phyloP scores from a whole-genome alignment of 148 eudicot genomes.

The Polygonum maritimum region DNA sequence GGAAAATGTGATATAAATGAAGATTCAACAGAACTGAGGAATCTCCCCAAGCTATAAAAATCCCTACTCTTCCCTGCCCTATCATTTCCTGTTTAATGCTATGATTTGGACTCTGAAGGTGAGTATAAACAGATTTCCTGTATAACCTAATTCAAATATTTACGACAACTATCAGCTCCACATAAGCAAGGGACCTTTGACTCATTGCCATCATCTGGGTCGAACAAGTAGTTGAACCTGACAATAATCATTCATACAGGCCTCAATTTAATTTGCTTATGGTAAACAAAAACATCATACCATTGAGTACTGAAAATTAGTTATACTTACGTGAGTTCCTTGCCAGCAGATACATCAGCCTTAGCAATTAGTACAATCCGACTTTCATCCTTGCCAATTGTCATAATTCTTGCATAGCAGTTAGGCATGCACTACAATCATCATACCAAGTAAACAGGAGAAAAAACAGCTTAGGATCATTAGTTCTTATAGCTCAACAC shows the following conservation, averaged over 20 bases:
- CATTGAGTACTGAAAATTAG: background rate
- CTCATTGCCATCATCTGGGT: conserved; percentile 77
- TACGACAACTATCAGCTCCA: conserved; percentile 67
- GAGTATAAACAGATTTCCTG: background rate
- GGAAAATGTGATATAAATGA: background rate
- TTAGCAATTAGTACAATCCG: conserved; percentile 90
- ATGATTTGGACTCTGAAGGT: background rate
- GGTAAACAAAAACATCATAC: background rate
- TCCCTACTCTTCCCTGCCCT: background rate
- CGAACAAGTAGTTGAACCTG: conserved; percentile 91
- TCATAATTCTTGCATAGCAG: conserved; percentile 91
- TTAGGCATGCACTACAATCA: conserved; percentile 84
- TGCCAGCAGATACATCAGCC: conserved; percentile 63
- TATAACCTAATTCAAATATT: conserved; percentile 51
- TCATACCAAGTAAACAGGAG: background rate
- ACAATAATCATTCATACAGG: background rate
- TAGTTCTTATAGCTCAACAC: background rate
- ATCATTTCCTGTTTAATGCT: background rate
- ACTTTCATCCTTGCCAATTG: conserved; percentile 56
- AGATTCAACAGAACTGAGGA: background rate
- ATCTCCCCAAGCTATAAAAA: background rate
- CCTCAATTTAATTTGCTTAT: background rate
- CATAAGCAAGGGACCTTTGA: conserved; percentile 79
- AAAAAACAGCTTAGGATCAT: background rate
- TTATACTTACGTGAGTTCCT: conserved; percentile 70